phyloP scores from a whole-genome alignment of 169 alveolate genomes.

The Nephromyces sp. region DNA sequence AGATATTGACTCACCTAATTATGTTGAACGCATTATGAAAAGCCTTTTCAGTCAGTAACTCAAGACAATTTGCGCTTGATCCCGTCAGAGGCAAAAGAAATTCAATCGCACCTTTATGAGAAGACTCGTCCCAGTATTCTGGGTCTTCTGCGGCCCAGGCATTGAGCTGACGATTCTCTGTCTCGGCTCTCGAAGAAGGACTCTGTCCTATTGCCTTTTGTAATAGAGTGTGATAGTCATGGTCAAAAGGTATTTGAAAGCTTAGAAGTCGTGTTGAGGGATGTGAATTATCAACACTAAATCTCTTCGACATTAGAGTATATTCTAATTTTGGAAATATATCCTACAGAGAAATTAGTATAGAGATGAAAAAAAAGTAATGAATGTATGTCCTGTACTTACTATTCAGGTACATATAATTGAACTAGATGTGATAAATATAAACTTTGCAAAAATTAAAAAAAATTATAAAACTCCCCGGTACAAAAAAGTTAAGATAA shows the following conservation, averaged over 20 bases:
- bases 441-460: too few species aligned
- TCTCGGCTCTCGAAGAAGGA: neutral
- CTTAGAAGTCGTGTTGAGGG: too few species aligned
- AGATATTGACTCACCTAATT: neutral
- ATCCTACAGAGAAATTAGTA: too few species aligned
- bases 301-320: too few species aligned
- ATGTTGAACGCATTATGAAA: neutral
- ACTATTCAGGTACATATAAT: too few species aligned
- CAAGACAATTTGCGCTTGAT: neutral
- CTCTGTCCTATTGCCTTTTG: neutral
- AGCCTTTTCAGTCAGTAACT: neutral
- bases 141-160: neutral
- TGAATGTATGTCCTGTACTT: too few species aligned
- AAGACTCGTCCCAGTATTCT: neutral
- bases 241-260: neutral
- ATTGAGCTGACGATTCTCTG: neutral
- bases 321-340: too few species aligned
- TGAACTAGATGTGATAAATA: too few species aligned
- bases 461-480: too few species aligned
- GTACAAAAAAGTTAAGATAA: too few species aligned
- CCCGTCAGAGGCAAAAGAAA: neutral
- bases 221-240: neutral
- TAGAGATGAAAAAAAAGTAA: too few species aligned
- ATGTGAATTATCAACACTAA: too few species aligned
- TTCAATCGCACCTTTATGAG: neutral